Conservation (phyloP, 768 basidiomycete species). For the Chiua virens region DNA sequence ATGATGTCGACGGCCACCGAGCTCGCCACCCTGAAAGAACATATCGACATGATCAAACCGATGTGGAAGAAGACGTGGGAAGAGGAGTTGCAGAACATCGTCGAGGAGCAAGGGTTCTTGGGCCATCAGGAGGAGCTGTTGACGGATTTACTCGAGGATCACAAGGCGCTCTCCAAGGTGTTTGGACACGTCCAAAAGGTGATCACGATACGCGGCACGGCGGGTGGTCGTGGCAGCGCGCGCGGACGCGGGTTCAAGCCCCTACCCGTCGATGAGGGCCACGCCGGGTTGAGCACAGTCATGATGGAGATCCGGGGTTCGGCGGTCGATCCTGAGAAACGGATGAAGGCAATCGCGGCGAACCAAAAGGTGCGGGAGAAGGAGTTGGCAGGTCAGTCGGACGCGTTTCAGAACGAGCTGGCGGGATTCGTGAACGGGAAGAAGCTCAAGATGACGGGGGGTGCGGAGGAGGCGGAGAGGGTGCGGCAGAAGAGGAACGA, state of each 20-base stretch:
- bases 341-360: conserved; percentile 91
- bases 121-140: conserved; percentile 92
- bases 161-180: conserved; percentile 86
- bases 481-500: conserved; percentile 85
- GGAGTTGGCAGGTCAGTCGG: conserved; percentile 68
- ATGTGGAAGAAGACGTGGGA: conserved; percentile 99
- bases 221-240: conserved; percentile 37
- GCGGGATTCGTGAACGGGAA: conserved; percentile 82
- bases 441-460: conserved; percentile 94
- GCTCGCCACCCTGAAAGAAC: conserved; percentile 74
- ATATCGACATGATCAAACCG: conserved; percentile 87
- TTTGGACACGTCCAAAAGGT: conserved; percentile 90
- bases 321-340: conserved; percentile 74
- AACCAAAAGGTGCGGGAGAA: conserved; percentile 79
- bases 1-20: conserved; percentile 64
- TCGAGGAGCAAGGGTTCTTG: conserved; percentile 95
- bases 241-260: conserved; percentile 57
- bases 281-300: conserved; percentile 69
- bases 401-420: conserved; percentile 86
- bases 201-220: conserved; percentile 62
- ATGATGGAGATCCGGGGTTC: conserved; percentile 90
- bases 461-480: conserved; percentile 88
- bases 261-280: conserved; percentile 64
- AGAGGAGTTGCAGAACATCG: conserved; percentile 92
- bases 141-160: conserved; percentile 84